phyloP scores from a whole-genome alignment of 1,139 yeast species.

The Pneumocystis wakefieldiae region DNA sequence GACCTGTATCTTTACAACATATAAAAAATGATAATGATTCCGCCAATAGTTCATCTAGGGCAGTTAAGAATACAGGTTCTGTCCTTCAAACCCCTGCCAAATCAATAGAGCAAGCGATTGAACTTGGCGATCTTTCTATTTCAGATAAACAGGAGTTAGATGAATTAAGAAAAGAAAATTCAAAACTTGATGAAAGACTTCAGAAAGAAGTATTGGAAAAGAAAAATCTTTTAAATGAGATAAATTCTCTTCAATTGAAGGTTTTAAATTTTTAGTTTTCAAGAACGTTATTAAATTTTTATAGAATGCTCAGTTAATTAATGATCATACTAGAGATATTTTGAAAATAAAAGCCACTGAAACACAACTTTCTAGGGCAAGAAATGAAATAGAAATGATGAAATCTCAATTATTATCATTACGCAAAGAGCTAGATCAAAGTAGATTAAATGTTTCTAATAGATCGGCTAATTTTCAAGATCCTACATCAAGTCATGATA shows the following conservation, averaged over 20 bases:
- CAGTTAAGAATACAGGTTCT: slow-evolving; percentile 9
- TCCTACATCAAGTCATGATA: neutral
- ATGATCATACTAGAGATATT: slow-evolving; percentile 33
- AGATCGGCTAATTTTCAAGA: neutral
- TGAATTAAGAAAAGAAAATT: slow-evolving; percentile 38
- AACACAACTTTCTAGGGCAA: slow-evolving; percentile 9
- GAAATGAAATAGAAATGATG: slow-evolving; percentile 5
- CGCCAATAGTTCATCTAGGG: neutral
- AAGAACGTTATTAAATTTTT: slow-evolving; percentile 12
- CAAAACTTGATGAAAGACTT: slow-evolving; percentile 34
- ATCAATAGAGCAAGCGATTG: slow-evolving; percentile 17
- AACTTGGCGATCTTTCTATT: slow-evolving; percentile 20
- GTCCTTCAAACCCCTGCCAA: slow-evolving; percentile 11
- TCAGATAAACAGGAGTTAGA: slow-evolving; percentile 36
- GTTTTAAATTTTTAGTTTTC: slow-evolving; percentile 23
- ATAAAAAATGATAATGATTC: neutral
- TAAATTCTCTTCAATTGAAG: neutral
- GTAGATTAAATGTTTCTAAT: neutral
- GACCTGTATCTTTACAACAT: neutral
- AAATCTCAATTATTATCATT: neutral
- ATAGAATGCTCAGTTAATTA: slow-evolving; percentile 31
- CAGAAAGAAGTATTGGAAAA: slow-evolving; percentile 28
- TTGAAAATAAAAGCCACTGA: slow-evolving; percentile 16
- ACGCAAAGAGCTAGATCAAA: neutral
- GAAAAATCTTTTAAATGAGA: slow-evolving; percentile 6